Evolutionary conservation across 768 basidiomycete species (phyloP).

Genomic region (Exidia glandulosa): DNA sequence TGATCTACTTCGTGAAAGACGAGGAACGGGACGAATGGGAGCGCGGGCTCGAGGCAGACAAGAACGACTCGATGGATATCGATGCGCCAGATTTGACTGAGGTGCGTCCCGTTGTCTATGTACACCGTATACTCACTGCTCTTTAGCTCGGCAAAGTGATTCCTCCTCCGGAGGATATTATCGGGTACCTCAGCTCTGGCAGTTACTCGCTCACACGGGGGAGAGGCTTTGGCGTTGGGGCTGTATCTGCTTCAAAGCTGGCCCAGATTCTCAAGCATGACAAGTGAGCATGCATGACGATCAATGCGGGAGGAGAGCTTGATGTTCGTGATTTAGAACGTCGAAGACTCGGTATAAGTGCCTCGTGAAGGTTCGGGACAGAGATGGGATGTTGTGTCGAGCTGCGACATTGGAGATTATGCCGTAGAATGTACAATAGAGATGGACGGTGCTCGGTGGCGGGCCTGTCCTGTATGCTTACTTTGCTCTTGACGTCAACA

Average conservation of each 20-base stretch:
- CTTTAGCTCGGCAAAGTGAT: conserved; percentile 34
- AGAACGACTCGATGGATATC: conserved; percentile 8
- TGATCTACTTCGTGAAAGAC: conserved; percentile 56
- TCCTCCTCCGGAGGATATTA: conserved; percentile 34
- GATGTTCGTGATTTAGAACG: not conserved
- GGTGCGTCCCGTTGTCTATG: conserved; percentile 1
- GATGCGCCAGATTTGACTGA: conserved; percentile 19
- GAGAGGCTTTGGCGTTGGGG: conserved; percentile 65
- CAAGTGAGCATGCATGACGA: not conserved
- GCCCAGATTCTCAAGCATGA: conserved; percentile 26
- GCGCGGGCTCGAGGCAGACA: conserved; percentile 16
- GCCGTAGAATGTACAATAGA: no score
- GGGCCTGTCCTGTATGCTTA: no score
- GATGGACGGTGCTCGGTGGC: no score
- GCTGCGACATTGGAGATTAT: conserved; percentile 33
- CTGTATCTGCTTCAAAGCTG: conserved; percentile 45
- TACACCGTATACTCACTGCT: not conserved
- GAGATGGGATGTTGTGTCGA: conserved; percentile 42
- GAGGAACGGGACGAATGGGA: conserved; percentile 40
- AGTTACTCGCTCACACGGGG: conserved; percentile 73
- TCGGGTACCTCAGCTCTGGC: conserved; percentile 82
- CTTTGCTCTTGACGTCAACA: not conserved
- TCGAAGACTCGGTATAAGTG: conserved; percentile 9
- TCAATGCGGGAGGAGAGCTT: no score
- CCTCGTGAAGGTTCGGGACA: conserved; percentile 56